Base-by-base conservation (phyloP, 2,329 filamentous ascomycete species). In the Colletotrichum cereale region DNA sequence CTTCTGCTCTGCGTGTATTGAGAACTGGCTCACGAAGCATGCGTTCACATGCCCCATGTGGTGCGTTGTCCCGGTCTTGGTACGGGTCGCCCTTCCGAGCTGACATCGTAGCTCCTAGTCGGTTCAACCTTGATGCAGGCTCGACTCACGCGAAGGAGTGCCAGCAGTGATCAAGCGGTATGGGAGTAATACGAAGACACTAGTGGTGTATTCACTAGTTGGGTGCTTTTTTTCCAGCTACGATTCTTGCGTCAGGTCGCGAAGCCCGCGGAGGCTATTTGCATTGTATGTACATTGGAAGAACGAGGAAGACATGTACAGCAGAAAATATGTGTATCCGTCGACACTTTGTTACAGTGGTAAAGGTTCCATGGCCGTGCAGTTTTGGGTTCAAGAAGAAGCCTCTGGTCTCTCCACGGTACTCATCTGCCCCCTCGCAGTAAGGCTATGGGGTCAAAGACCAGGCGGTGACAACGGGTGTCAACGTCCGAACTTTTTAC, bases 1-100 rank as follows among this genome's bases (percentile, higher is more conserved):
- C 29, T 69, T 69, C 36, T 69, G 66, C 36, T 58, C 66, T 4
- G 66, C 44, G 7, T 69, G 66, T 44, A 69, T 69, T n/a, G 62
- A 69, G 44, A 44, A 38, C 4, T 69, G 66, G 66, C 26, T 69
- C 21, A 26, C 48, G 11, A 60, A 60, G 42, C 66, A 66, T 24
- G 26, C 52, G 2, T n/a, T 36, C 21, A 69, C 62, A 4, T 69
- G 66, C 21, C 61, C 66, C 2, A 12, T 69, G 8, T 69, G 66
- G 62, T 69, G 57, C 18, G 63, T 52, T n/a, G 31, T 34, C n/a
- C 8, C 14, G 16, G 14, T 36, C 18, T 11, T 21, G 12, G 8
- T 5, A n/a, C 16, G 4, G 4, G 14, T 24, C 26, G n/a, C 4
- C 1, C 24, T 16, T 16, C 6, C 3, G n/a, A 14, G 34, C 60